Evolutionary conservation across 2,329 filamentous ascomycete species (phyloP), one percentile per base, ranked within the genome.

Genomic region (Sclerotinia subarctica): DNA sequence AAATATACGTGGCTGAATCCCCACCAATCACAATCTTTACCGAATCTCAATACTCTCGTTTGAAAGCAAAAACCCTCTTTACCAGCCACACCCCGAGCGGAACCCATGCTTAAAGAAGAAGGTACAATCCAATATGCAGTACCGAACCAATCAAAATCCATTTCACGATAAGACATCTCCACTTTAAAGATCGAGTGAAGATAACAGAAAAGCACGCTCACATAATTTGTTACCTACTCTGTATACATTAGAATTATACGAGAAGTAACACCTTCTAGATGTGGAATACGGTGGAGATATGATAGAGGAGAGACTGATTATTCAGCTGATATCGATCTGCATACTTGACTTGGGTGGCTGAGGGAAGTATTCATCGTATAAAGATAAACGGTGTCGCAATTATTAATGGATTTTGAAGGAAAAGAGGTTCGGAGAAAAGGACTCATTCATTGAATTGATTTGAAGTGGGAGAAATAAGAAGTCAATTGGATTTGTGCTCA

Each of bases 21-120:
- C 10, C 35, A 53, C 24, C 24, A 47, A 47, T 47, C 44, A 47
- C 44, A 21, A 47, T 47, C 44, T 6, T 19, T 46, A 6, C 17
- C 17, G 44, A 46, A 46, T 6, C 44, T 46, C 38, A 38, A 38
- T 38, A 32, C 29, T n/a, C n/a, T n/a, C n/a, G n/a, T n/a, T n/a
- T n/a, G n/a, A n/a, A n/a, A n/a, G n/a, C n/a, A n/a, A n/a, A n/a
- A n/a, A n/a, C n/a, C 35, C 35, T 38, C 35, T 13, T 38, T 38
- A 38, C 10, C 10, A 38, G 35, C 35, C 35, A 38, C 35, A 38
- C 10, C 11, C 54, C 10, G 26, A 17, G n/a, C 54, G 10, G 21
- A 17, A 57, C 4, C 56, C 56, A 58, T 59, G 19, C 56, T 59
- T 17, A 59, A 59, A 59, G 56, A 59, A 59, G 56, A 59, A 59